Evolutionary conservation across 768 basidiomycete genomes (phyloP).

Genomic region (Fibroporia radiculosa): DNA sequence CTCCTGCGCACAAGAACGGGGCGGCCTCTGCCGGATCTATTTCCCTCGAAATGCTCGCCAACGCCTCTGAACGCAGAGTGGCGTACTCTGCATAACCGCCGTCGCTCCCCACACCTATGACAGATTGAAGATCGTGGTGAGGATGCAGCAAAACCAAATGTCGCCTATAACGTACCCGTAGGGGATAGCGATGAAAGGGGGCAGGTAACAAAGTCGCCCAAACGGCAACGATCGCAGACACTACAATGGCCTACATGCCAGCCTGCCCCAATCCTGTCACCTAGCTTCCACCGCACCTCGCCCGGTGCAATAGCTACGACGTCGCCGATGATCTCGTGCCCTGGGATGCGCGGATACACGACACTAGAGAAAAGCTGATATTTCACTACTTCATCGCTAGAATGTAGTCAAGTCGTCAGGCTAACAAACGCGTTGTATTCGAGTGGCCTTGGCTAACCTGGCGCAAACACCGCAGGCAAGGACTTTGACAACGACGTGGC

Average conservation of each 20-base stretch:
- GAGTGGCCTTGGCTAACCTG: conserved; percentile 6
- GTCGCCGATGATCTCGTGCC: conserved; percentile 22
- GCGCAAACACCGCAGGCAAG: conserved; percentile 21
- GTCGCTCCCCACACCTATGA: conserved; percentile 17
- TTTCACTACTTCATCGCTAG: conserved; percentile 4
- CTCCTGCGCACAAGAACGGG: conserved; percentile 27
- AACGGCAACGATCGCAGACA: conserved; percentile 18
- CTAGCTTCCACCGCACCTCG: conserved; percentile 16
- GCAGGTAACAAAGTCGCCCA: conserved; percentile 15
- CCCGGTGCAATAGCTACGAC: conserved; percentile 15
- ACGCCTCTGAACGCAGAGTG: conserved; percentile 17
- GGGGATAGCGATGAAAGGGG: neutral
- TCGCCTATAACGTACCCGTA: neutral
- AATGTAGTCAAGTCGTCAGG: neutral
- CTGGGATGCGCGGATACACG: conserved; percentile 18
- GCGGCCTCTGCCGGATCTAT: conserved; percentile 22
- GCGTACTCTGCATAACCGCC: conserved; percentile 25
- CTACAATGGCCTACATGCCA: conserved; percentile 24
- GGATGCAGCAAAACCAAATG: neutral
- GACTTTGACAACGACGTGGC: conserved; percentile 20
- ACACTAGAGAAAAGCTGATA: neutral
- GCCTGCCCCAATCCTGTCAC: conserved; percentile 23
- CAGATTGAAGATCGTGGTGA: neutral
- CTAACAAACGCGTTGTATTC: neutral
- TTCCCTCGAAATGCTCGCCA: conserved; percentile 18